Conservation (phyloP, 306 rosid species). For the Cicer chorassanicum region DNA sequence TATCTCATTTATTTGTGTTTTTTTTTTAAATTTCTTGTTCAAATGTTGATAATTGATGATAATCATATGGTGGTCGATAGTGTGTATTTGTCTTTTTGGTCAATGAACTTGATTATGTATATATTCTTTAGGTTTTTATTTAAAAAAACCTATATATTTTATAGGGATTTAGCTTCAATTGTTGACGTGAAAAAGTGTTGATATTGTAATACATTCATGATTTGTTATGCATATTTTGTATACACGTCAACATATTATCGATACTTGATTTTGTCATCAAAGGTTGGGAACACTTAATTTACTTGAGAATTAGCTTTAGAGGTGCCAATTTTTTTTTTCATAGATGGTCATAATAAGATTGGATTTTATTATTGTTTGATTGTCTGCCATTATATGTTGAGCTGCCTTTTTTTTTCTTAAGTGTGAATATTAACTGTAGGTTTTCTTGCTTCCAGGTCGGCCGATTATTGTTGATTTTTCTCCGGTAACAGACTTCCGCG, state of each 20-base stretch:
- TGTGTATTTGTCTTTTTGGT: neutral
- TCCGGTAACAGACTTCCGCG: constrained; percentile 73
- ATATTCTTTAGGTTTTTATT: too few relatives aligned
- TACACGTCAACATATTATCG: neutral
- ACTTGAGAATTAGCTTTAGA: neutral
- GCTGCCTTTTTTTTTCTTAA: neutral
- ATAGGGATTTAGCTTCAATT: neutral
- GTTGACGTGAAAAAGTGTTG: neutral
- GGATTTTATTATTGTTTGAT: neutral
- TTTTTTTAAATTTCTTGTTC: neutral
- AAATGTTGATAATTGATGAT: constrained; percentile 3
- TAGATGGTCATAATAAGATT: neutral
- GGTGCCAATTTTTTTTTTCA: neutral
- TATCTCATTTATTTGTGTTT: neutral
- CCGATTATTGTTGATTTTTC: constrained; percentile 80
- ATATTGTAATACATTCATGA: neutral
- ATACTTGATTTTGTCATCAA: neutral
- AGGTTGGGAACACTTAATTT: neutral
- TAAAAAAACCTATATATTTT: neutral
- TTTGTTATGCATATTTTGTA: neutral
- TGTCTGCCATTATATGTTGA: neutral
- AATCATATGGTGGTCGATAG: neutral
- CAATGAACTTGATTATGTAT: neutral
- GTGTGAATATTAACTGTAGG: neutral
- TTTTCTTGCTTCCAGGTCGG: constrained; percentile 53